Evolutionary conservation across 1,139 yeast species (phyloP), one percentile per base, ranked within the genome.

Genomic region (Pichia sp.): DNA sequence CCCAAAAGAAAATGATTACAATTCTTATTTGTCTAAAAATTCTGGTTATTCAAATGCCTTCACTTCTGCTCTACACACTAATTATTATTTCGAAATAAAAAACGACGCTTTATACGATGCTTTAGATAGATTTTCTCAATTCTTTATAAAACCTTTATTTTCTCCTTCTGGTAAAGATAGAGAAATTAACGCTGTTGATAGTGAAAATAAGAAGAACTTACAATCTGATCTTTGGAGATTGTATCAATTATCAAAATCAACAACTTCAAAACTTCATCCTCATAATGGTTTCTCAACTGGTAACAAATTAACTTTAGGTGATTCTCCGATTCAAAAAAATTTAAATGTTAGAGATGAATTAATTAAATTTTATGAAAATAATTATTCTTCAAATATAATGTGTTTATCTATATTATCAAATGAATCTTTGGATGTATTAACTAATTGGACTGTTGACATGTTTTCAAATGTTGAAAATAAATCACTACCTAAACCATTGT

Each of bases 171-270:
- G 96, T 57, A 86, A 88, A 55, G 96, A 88, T 56, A 74, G 96
- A 43, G 98, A 91, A 61, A 82, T 91, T 52, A 78, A 80, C 48
- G 98, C 97, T 3, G 97, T 91, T 14, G 96, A 91, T 61, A 84
- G 95, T 22, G 98, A 91, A 62, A 87, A 91, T 65, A 89, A 88
- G 61, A 91, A 91, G 65, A 91, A 91, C 59, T 68, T 91, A 42
- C 97, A 91, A 62, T 83, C 75, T 59, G 98, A 91, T 60, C 60
- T 67, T 43, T 88, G 97, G 96, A 75, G 98, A 53, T 64, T 87
- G 38, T 80, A 81, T 55, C 97, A 91, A 63, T 70, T 91, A 44
- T 91, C 85, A 43, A 83, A 86, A 60, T 71, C 79, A 43, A 67
- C 82, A 32, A 71, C 91, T 20, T 87, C 84, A 59, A 76, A 78